phyloP scores from a whole-genome alignment of 2,329 filamentous ascomycete species.

The Claviceps quebecensis region DNA sequence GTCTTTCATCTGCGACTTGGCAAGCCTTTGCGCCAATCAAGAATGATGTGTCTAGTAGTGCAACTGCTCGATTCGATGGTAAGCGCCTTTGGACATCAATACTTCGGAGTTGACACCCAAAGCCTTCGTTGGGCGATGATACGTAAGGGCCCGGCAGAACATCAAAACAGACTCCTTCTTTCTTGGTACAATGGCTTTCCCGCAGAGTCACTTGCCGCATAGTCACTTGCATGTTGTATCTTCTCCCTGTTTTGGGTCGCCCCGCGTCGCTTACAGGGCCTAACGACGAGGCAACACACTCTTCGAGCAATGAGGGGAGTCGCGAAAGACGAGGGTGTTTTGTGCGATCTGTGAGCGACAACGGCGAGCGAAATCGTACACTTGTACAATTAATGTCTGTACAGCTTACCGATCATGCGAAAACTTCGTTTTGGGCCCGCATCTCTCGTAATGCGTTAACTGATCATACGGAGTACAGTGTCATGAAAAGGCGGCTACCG shows the following conservation, averaged over 20 bases:
- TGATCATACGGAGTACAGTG: not conserved
- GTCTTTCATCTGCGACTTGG: conserved; percentile 5
- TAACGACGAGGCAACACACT: no score
- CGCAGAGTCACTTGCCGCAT: not conserved
- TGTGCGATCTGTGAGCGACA: not conserved
- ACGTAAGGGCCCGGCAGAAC: not conserved
- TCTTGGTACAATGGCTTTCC: not conserved
- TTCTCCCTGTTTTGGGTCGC: no score
- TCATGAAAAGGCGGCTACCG: not conserved
- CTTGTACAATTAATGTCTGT: not conserved
- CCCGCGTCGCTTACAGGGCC: no score
- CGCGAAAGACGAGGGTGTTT: not conserved
- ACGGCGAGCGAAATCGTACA: not conserved
- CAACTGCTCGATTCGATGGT: conserved; percentile 9
- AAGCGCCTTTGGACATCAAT: conserved; percentile 13
- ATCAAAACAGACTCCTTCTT: not conserved
- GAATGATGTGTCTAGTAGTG: not conserved
- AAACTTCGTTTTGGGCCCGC: not conserved
- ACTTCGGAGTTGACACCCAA: conserved; percentile 7
- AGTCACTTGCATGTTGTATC: no score
- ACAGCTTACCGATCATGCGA: not conserved
- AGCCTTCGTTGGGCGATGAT: conserved; percentile 11
- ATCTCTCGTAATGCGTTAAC: conserved; percentile 1
- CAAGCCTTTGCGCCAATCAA: conserved; percentile 9
- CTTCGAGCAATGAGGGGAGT: no score